These are phyloP conservation scores for Yarrowia sp. DNA, from an alignment of 805 yeast species.

Conservation along the genomic window DNA sequence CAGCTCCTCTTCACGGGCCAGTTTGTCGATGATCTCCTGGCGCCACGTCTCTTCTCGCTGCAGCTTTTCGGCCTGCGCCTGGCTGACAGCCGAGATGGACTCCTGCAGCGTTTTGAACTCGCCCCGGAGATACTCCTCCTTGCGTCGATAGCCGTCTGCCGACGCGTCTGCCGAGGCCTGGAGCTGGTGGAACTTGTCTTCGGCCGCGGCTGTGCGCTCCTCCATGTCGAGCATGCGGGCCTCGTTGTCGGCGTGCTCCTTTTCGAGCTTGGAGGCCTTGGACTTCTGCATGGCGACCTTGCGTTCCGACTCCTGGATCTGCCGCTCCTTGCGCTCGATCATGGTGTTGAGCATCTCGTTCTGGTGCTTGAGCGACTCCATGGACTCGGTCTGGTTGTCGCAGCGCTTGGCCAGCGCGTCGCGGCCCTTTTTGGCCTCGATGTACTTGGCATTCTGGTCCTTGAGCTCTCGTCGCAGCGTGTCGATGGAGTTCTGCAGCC, in stretches of 20 bases:
- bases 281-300: slow-evolving; percentile 49
- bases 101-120: slow-evolving; percentile 12
- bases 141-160: slow-evolving; percentile 59
- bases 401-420: slow-evolving; percentile 50
- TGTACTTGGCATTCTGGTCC: slow-evolving; percentile 51
- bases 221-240: slow-evolving; percentile 49
- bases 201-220: slow-evolving; percentile 57
- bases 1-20: slow-evolving; percentile 10
- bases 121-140: slow-evolving; percentile 16
- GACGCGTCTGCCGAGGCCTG: slow-evolving; percentile 60
- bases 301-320: slow-evolving; percentile 69
- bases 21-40: slow-evolving; percentile 4
- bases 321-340: slow-evolving; percentile 71
- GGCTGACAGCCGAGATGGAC: neutral
- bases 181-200: slow-evolving; percentile 55
- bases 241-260: slow-evolving; percentile 27
- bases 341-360: slow-evolving; percentile 75
- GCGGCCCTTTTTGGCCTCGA: slow-evolving; percentile 62
- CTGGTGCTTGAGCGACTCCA: slow-evolving; percentile 67
- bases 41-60: slow-evolving; percentile 11
- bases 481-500: slow-evolving; percentile 59
- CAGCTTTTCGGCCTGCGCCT: neutral
- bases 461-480: slow-evolving; percentile 59
- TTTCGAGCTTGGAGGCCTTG: slow-evolving; percentile 27
- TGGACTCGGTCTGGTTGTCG: slow-evolving; percentile 42